Evolutionary conservation across 179 eudicot genomes (phyloP).

Genomic region (Beta lomatogona): DNA sequence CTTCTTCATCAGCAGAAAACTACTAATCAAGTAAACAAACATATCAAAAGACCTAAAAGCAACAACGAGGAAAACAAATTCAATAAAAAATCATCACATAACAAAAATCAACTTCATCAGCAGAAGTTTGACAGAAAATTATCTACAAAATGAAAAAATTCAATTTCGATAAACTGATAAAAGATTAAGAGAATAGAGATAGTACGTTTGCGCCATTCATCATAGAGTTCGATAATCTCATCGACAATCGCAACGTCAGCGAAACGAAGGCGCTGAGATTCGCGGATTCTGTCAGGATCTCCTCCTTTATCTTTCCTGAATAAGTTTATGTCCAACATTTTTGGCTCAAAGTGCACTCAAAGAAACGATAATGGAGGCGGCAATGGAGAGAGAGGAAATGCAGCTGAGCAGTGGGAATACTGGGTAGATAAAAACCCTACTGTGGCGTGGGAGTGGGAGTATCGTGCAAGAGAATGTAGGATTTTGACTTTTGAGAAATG

Average conservation of each 20-base stretch:
- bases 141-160: background rate
- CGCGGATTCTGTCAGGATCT: conserved; percentile 73
- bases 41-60: background rate
- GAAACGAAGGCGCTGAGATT: conserved; percentile 76
- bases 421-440: background rate
- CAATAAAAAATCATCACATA: background rate
- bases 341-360: background rate
- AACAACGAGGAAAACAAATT: background rate
- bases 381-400: too few species aligned
- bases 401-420: background rate
- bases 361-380: background rate
- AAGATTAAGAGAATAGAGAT: background rate
- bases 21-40: background rate
- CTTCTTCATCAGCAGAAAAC: too few species aligned
- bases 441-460: background rate
- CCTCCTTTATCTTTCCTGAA: conserved; percentile 76
- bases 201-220: conserved; percentile 62
- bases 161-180: background rate
- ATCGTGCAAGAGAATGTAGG: background rate
- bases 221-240: conserved; percentile 65
- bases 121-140: background rate
- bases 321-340: conserved; percentile 79
- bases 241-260: conserved; percentile 72
- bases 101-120: background rate
- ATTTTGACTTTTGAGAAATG: background rate